These are phyloP conservation scores for Diaporthe sp. DNA, from an alignment of 2,329 filamentous ascomycete genomes.

Conservation along the genomic window DNA sequence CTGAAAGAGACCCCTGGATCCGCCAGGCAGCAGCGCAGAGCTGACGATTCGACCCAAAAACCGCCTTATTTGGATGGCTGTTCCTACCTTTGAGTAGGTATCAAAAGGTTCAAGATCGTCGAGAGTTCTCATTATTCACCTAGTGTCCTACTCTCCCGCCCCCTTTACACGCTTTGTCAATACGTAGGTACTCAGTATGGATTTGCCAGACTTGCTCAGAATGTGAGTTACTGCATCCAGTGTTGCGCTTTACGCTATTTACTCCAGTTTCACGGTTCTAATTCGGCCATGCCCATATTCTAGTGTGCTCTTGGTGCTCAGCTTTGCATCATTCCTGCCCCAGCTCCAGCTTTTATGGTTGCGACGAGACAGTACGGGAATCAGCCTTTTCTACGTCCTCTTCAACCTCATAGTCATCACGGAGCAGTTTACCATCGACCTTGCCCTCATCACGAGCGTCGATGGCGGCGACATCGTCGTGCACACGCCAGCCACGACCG, in stretches of 20 bases:
- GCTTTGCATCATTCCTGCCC: neutral
- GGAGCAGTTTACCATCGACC: neutral
- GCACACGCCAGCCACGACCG: neutral
- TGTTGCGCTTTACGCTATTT: neutral
- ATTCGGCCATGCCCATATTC: neutral
- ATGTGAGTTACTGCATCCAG: neutral
- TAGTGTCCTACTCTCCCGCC: neutral
- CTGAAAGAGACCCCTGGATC: neutral
- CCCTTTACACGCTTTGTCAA: neutral
- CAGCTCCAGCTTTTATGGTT: neutral
- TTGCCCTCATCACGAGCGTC: neutral
- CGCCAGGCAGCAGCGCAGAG: neutral
- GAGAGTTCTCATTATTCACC: neutral
- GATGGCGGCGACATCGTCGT: neutral
- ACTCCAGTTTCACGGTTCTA: neutral
- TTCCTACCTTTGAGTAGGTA: no score
- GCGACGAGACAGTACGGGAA: neutral
- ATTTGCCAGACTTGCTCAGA: neutral
- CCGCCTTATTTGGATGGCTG: no score
- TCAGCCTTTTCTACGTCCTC: neutral
- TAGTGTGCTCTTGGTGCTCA: neutral
- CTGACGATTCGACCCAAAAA: neutral
- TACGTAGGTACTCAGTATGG: neutral
- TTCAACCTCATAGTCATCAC: neutral
- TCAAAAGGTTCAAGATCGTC: no score